These are phyloP conservation scores for Flaveria ramosissima DNA, from an alignment of 129 eudicot species.

Conservation along the genomic window DNA sequence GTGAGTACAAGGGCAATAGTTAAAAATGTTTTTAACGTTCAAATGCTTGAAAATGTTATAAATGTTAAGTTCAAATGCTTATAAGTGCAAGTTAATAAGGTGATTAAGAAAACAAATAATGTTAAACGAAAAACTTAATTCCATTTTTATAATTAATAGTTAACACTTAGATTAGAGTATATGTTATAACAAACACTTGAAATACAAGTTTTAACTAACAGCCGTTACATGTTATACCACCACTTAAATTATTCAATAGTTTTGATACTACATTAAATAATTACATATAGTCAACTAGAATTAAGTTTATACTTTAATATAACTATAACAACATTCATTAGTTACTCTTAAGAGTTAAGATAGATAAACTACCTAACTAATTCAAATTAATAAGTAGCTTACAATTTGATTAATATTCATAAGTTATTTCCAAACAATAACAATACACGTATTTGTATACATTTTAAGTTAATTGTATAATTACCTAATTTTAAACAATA, in stretches of 20 bases:
- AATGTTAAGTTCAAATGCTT: no score
- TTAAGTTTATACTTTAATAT: background rate
- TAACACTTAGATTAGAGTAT: background rate
- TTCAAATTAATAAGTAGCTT: background rate
- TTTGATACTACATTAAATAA: background rate
- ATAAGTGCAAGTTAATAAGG: no score
- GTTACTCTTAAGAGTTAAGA: background rate
- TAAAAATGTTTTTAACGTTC: no score
- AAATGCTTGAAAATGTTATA: no score
- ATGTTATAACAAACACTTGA: background rate
- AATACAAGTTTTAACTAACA: conserved; percentile 11
- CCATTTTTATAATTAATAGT: no score
- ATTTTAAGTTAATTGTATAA: no score
- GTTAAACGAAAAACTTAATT: no score
- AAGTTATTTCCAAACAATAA: background rate
- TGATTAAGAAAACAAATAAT: no score
- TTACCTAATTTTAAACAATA: no score
- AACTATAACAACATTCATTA: background rate
- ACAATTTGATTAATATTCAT: background rate
- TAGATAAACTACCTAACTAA: background rate
- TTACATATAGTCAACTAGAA: conserved; percentile 9
- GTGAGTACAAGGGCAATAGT: no score
- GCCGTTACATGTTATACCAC: background rate
- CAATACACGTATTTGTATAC: background rate
- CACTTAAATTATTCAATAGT: background rate